Evolutionary conservation across 2,329 filamentous ascomycete species (phyloP).

Genomic region (Alternaria viburni): DNA sequence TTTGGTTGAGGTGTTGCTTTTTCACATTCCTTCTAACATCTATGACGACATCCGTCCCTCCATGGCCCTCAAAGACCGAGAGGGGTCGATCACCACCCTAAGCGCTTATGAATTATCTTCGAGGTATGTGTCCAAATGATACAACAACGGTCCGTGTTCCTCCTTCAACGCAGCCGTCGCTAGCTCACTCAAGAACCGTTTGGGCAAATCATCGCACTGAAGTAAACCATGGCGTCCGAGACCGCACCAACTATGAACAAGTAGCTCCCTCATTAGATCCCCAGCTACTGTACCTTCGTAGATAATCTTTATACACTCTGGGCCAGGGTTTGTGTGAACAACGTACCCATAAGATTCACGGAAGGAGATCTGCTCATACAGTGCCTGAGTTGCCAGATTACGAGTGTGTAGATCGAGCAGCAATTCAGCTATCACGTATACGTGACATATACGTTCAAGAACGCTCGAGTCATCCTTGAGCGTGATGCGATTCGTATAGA

Average conservation of each 20-base stretch:
- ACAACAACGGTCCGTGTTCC: background rate
- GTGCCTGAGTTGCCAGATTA: background rate
- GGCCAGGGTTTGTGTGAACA: background rate
- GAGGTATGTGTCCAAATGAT: background rate
- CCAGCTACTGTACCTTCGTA: background rate
- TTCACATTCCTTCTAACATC: background rate
- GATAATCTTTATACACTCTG: background rate
- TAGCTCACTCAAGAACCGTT: background rate
- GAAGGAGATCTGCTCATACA: background rate
- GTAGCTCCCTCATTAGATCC: background rate
- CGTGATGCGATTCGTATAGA: slow-evolving; percentile 15
- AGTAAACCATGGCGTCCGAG: background rate
- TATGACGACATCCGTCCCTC: background rate
- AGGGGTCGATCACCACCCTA: background rate
- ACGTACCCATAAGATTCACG: background rate
- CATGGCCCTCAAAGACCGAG: background rate
- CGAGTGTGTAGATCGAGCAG: background rate
- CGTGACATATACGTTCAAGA: background rate
- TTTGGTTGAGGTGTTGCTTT: background rate
- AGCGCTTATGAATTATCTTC: background rate
- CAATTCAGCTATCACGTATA: slow-evolving; percentile 26
- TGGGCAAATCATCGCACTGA: background rate
- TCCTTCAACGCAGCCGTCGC: background rate
- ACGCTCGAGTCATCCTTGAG: background rate
- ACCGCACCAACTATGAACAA: background rate